Percentiles rank a stretch among this genome's conserved stretches.
Conservation (phyloP, 192 early-diverging fungal species). For the Umbelopsis vinacea region DNA sequence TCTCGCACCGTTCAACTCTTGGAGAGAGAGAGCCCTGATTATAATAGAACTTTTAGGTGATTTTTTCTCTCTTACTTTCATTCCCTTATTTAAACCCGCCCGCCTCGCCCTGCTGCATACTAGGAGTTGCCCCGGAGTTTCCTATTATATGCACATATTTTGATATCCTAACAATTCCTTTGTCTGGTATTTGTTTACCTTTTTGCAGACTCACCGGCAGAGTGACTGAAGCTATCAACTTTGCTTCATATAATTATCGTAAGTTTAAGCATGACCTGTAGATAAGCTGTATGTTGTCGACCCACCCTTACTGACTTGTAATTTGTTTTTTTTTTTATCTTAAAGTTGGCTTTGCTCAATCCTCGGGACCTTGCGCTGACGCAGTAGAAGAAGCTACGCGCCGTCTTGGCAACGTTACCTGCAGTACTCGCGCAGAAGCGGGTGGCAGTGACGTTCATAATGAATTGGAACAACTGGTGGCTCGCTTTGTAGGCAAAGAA, state of each 20-base stretch:
- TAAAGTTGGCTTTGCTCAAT: constrained; percentile 83
- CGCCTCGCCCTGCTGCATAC: neutral
- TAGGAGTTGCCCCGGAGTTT: constrained; percentile 10
- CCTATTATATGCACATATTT: constrained; percentile 1
- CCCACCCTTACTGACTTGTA: neutral
- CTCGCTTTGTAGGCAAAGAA: constrained; percentile 84
- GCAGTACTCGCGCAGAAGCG: constrained; percentile 65
- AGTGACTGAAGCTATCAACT: constrained; percentile 73
- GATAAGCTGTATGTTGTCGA: no score
- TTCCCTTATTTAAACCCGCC: neutral
- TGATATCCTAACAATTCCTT: constrained; percentile 10
- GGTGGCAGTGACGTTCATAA: constrained; percentile 66
- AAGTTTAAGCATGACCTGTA: neutral
- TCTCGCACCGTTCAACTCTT: constrained; percentile 79
- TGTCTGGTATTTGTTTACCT: neutral
- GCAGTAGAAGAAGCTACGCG: constrained; percentile 72
- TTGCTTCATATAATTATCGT: constrained; percentile 90
- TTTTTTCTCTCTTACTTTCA: neutral
- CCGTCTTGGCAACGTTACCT: constrained; percentile 64
- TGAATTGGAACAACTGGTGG: constrained; percentile 77
- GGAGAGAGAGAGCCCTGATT: constrained; percentile 76
- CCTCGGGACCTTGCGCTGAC: constrained; percentile 85
- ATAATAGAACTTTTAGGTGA: constrained; percentile 72
- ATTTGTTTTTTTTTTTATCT: neutral
- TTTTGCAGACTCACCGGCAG: constrained; percentile 64